Conservation (phyloP, 2,329 filamentous ascomycete genomes). For the Aspergillus sp. region DNA sequence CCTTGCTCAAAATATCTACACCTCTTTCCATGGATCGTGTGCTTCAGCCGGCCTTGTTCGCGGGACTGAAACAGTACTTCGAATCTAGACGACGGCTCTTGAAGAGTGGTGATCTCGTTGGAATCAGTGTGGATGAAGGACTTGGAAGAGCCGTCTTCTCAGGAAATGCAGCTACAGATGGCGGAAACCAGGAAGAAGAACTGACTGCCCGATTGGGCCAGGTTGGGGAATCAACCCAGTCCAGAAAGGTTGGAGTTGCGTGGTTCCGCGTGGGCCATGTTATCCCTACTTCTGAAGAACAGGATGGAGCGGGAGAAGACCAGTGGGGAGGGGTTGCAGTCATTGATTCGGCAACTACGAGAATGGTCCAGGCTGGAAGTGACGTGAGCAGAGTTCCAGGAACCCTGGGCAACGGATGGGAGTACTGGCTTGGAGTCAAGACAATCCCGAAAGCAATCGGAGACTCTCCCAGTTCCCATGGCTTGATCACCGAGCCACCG, state of each 20-base stretch:
- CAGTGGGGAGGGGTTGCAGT: slow-evolving; percentile 82
- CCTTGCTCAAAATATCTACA: slow-evolving; percentile 80
- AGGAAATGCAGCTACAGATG: slow-evolving; percentile 48
- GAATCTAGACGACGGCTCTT: slow-evolving; percentile 76
- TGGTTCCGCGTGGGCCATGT: slow-evolving; percentile 92
- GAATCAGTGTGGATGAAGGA: slow-evolving; percentile 80
- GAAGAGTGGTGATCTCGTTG: slow-evolving; percentile 81
- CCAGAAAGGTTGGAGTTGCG: slow-evolving; percentile 60
- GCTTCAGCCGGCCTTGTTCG: slow-evolving; percentile 79
- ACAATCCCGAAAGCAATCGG: slow-evolving; percentile 50
- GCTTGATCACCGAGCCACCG: slow-evolving; percentile 31
- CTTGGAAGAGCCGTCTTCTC: slow-evolving; percentile 80
- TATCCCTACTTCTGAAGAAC: slow-evolving; percentile 37
- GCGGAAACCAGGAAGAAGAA: slow-evolving; percentile 68
- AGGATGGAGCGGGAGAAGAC: slow-evolving; percentile 60
- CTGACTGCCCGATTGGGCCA: slow-evolving; percentile 41
- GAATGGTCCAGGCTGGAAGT: slow-evolving; percentile 87
- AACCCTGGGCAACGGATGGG: slow-evolving; percentile 73
- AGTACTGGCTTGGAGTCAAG: slow-evolving; percentile 80
- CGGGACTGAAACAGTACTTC: slow-evolving; percentile 84
- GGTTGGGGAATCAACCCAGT: slow-evolving; percentile 16
- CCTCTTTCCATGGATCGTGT: slow-evolving; percentile 81
- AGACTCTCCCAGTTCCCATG: slow-evolving; percentile 30
- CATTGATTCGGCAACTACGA: slow-evolving; percentile 80
- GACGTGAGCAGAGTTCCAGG: slow-evolving; percentile 77